These are phyloP conservation scores for Penicillium paradoxum DNA, from an alignment of 495 filamentous ascomycete species.

Conservation along the genomic window DNA sequence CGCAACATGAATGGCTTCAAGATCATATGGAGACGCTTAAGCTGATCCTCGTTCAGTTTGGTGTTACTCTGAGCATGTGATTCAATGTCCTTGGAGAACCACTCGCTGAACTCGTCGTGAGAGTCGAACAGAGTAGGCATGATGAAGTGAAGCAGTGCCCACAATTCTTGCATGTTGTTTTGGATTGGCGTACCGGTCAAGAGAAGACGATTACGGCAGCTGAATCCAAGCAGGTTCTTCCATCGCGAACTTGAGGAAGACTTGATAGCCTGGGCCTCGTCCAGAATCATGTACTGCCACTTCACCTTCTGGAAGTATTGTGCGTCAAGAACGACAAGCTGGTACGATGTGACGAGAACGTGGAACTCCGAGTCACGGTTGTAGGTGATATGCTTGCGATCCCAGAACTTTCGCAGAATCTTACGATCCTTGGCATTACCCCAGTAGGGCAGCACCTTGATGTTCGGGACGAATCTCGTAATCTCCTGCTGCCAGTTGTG, in stretches of 20 bases:
- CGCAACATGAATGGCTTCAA: conserved; percentile 99
- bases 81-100: conserved; percentile 99
- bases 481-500: conserved; percentile 99
- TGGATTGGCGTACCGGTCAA: conserved; percentile 97
- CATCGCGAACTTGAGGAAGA: conserved; percentile 93
- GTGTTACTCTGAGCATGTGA: conserved; percentile 98
- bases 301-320: conserved; percentile 97
- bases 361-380: conserved; percentile 90
- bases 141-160: conserved; percentile 97
- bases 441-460: conserved; percentile 97
- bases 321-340: conserved; percentile 91
- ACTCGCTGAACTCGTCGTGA: conserved; percentile 98
- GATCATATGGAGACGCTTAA: conserved; percentile 96
- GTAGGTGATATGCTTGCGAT: conserved; percentile 94
- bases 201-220: conserved; percentile 90
- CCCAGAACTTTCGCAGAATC: conserved; percentile 97
- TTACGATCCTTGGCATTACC: conserved; percentile 92
- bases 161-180: conserved; percentile 99
- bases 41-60: conserved; percentile 95
- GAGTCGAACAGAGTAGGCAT: conserved; percentile 98
- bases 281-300: conserved; percentile 99
- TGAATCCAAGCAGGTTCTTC: conserved; percentile 92
- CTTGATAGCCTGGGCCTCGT: conserved; percentile 98
- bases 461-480: conserved; percentile 80
- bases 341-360: conserved; percentile 93